phyloP scores from a whole-genome alignment of 495 filamentous ascomycete species.

The Lophiostoma macrostomum region DNA sequence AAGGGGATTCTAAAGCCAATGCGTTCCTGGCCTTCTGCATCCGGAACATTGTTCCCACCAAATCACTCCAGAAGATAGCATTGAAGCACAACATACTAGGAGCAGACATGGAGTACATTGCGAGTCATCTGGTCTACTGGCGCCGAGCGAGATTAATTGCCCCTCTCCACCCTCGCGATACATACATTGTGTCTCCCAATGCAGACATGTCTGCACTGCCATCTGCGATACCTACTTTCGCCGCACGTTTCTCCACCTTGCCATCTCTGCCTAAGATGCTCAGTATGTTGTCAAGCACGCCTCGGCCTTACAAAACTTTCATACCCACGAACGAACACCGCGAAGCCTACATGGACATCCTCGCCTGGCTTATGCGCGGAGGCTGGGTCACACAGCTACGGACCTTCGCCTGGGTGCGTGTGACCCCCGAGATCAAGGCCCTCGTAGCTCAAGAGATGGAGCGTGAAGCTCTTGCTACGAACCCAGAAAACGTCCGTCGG shows the following conservation, averaged over 20 bases:
- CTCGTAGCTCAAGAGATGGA: slow-evolving; percentile 58
- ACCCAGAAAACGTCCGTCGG: slow-evolving; percentile 10
- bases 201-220: slow-evolving; percentile 74
- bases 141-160: slow-evolving; percentile 87
- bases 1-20: slow-evolving; percentile 65
- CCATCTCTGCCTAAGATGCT: slow-evolving; percentile 83
- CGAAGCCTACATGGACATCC: slow-evolving; percentile 77
- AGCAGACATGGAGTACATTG: slow-evolving; percentile 75
- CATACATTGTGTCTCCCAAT: slow-evolving; percentile 91
- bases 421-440: slow-evolving; percentile 60
- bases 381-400: slow-evolving; percentile 91
- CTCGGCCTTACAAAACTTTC: slow-evolving; percentile 73
- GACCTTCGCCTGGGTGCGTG: slow-evolving; percentile 77
- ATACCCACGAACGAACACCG: slow-evolving; percentile 89
- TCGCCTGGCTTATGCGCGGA: slow-evolving; percentile 87
- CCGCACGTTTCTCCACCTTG: slow-evolving; percentile 71
- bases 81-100: slow-evolving; percentile 68
- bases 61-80: slow-evolving; percentile 64
- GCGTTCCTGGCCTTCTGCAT: slow-evolving; percentile 81
- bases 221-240: slow-evolving; percentile 68
- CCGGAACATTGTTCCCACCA: slow-evolving; percentile 73
- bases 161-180: slow-evolving; percentile 82
- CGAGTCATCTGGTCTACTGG: slow-evolving; percentile 93
- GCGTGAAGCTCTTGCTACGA: slow-evolving; percentile 42
- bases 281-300: slow-evolving; percentile 67